These are phyloP conservation scores for Amanita molliuscula DNA, from an alignment of 768 basidiomycete genomes.

Conservation along the genomic window DNA sequence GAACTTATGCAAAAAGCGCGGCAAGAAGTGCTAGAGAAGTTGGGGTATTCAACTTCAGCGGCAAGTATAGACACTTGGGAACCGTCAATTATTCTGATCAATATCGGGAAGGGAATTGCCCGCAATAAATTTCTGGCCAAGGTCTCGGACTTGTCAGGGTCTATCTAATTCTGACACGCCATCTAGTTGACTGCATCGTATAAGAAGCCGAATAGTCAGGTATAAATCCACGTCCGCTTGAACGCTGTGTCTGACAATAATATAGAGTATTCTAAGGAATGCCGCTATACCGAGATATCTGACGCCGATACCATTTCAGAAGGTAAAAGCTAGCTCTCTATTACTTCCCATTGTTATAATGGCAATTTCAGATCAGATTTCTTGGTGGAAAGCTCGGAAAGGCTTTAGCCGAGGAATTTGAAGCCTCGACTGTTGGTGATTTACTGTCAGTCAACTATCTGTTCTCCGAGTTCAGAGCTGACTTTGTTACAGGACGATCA, in stretches of 20 bases:
- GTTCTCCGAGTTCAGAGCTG: background rate
- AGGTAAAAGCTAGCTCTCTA: conserved; percentile 31
- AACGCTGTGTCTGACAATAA: background rate
- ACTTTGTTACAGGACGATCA: conserved; percentile 33
- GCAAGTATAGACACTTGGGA: conserved; percentile 30
- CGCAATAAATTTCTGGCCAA: conserved; percentile 95
- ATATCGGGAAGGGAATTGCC: conserved; percentile 61
- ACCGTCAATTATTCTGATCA: background rate
- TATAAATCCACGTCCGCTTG: conserved; percentile 15
- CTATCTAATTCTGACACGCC: background rate
- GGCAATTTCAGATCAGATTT: conserved; percentile 57
- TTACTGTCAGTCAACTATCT: conserved; percentile 51
- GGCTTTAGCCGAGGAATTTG: conserved; percentile 79
- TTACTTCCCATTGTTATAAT: background rate
- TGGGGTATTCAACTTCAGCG: conserved; percentile 93
- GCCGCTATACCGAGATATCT: conserved; percentile 79
- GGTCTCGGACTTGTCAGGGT: conserved; percentile 25
- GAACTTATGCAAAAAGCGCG: conserved; percentile 76
- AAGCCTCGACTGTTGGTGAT: conserved; percentile 84
- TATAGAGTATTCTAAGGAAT: conserved; percentile 76
- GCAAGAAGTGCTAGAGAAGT: conserved; percentile 48
- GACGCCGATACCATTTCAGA: conserved; percentile 78
- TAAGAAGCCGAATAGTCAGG: conserved; percentile 85
- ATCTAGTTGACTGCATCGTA: conserved; percentile 78
- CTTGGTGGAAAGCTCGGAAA: conserved; percentile 92